Evolutionary conservation across 225 moss, liverwort and hornwort species (phyloP).

Genomic region (Asterella californica): DNA sequence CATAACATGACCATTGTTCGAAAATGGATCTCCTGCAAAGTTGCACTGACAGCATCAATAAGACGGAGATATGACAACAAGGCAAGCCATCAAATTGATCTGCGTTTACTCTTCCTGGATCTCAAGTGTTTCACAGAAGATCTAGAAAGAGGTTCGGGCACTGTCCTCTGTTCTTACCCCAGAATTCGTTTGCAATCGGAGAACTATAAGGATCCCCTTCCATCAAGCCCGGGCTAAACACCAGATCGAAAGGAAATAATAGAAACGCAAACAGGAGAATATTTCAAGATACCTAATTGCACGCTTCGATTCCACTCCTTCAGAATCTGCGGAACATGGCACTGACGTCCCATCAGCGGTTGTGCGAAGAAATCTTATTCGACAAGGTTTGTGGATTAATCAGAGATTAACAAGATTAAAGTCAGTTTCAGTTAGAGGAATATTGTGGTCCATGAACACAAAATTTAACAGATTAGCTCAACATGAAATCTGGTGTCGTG

Average conservation of each 20-base stretch:
- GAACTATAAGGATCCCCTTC: not conserved
- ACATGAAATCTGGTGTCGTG: not conserved
- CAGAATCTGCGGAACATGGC: slow-evolving; percentile 26
- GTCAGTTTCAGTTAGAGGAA: not conserved
- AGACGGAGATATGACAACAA: not conserved
- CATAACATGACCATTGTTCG: slow-evolving; percentile 19
- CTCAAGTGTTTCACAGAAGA: too few relatives aligned
- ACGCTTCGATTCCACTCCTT: slow-evolving; percentile 39
- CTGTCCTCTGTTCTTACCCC: too few relatives aligned
- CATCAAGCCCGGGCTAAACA: not conserved
- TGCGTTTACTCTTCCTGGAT: not conserved
- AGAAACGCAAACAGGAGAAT: not conserved
- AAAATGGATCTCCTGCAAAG: slow-evolving; percentile 28
- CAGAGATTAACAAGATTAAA: not conserved
- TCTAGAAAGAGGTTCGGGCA: too few relatives aligned
- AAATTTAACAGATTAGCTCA: not conserved
- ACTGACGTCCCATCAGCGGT: not conserved
- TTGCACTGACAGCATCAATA: not conserved
- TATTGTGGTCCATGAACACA: not conserved
- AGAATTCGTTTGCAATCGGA: too few relatives aligned
- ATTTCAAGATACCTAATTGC: slow-evolving; percentile 23
- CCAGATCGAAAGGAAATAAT: not conserved
- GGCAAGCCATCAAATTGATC: not conserved
- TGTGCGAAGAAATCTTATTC: not conserved
- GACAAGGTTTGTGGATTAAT: not conserved